phyloP scores from a whole-genome alignment of 257 asterid genomes.

The Eucommia ulmoides region DNA sequence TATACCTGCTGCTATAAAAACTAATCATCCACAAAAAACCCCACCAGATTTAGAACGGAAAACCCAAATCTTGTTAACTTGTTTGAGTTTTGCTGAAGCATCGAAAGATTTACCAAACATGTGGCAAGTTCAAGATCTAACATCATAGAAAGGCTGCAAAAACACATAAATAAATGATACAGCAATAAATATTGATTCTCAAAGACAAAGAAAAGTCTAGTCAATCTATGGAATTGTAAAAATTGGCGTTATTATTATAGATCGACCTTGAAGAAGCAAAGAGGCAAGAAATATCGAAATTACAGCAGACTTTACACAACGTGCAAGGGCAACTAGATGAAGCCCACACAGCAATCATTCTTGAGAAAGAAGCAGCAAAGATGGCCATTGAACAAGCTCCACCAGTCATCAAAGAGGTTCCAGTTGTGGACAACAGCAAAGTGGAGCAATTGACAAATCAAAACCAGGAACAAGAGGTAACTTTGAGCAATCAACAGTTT shows the following conservation, averaged over 20 bases:
- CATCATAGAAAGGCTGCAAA: no score
- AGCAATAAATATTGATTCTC: no score
- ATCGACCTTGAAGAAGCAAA: constrained; percentile 81
- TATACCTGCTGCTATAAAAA: background rate
- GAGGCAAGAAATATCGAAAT: constrained; percentile 62
- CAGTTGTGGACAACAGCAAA: constrained; percentile 64
- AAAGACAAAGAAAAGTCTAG: no score
- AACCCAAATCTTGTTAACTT: background rate
- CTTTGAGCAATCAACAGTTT: constrained; percentile 11
- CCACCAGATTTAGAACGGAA: background rate
- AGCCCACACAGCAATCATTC: constrained; percentile 57
- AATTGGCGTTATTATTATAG: constrained; percentile 45
- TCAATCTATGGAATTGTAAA: no score
- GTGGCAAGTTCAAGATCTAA: no score
- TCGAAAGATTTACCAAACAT: no score
- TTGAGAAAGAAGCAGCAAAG: constrained; percentile 76
- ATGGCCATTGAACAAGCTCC: constrained; percentile 86
- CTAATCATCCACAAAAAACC: background rate
- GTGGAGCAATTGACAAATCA: constrained; percentile 64
- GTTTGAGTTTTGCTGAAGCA: background rate
- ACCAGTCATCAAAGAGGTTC: constrained; percentile 82
- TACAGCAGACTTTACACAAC: constrained; percentile 55
- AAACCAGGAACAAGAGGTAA: constrained; percentile 70
- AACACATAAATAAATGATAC: no score
- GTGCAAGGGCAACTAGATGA: constrained; percentile 58